Evolutionary conservation across 768 basidiomycete species (phyloP).

Genomic region (Krasilnikovozyma curviuscula): DNA sequence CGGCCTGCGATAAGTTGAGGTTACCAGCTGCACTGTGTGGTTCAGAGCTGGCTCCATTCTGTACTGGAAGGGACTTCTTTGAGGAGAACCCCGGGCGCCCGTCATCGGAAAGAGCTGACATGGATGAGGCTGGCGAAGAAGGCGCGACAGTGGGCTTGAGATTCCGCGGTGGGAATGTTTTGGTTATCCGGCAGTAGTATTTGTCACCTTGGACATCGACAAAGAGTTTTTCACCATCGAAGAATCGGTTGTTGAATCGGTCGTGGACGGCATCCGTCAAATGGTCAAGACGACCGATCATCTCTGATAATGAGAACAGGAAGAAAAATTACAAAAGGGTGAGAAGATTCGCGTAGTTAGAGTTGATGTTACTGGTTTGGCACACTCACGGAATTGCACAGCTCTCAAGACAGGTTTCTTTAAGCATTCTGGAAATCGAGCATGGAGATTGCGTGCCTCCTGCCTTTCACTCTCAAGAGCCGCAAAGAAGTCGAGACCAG

Average conservation of each 20-base stretch:
- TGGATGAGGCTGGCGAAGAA: background rate
- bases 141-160: too few species aligned
- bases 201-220: slow-evolving; percentile 76
- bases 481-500: slow-evolving; percentile 80
- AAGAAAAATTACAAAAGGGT: background rate
- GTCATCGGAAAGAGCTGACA: background rate
- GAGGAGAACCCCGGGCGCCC: background rate
- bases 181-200: slow-evolving; percentile 66
- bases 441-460: slow-evolving; percentile 74
- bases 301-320: slow-evolving; percentile 39
- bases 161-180: slow-evolving; percentile 39
- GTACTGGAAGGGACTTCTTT: slow-evolving; percentile 12
- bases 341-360: background rate
- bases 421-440: slow-evolving; percentile 76
- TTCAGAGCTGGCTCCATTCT: background rate
- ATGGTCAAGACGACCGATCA: slow-evolving; percentile 86
- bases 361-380: slow-evolving; percentile 4
- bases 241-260: slow-evolving; percentile 91
- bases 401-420: slow-evolving; percentile 77
- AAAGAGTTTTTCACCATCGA: slow-evolving; percentile 65
- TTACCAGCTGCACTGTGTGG: slow-evolving; percentile 57
- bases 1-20: slow-evolving; percentile 52
- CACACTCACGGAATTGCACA: slow-evolving; percentile 96
- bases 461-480: slow-evolving; percentile 77
- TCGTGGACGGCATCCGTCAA: slow-evolving; percentile 88